Base-by-base conservation (phyloP, 208 protist genomes). In the Naegleria gruberi region DNA sequence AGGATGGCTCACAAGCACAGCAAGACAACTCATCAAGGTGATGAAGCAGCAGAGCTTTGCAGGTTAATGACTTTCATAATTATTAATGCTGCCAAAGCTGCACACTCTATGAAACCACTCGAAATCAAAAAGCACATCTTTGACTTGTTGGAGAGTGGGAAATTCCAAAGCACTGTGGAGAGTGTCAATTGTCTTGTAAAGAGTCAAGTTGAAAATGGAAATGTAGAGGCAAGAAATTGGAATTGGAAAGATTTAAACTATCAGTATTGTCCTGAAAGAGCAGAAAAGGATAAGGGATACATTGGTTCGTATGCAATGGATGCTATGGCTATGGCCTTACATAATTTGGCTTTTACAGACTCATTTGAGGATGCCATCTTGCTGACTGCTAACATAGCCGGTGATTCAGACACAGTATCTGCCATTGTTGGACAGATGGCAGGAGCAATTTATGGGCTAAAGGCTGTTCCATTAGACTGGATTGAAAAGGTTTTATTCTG, bases 361-460 rank as follows among this genome's bases (percentile, higher is more conserved):
- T 40, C 17, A 10, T 82, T 82, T 82, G 30, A 6, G 5, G 73
- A 82, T 42, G 73, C 73, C 4, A 42, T 82, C 15, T 41, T 82
- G 10, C 15, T 42, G 10, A 41, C 34, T 6, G 10, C 73, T 40
- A 82, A 82, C 37, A n/a, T 82, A 12, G 37, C 23, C 23, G 73
- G 73, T 42, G 73, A 82, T 34, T 40, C 26, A 6, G 73, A 82
- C 10, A 44, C 26, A 1, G 84, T 88, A 40, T 12, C 4, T 12
- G 23, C 84, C 43, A 30, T 88, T 19, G 23, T n/a, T 7, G 84
- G 84, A 34, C 84, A 88, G 34, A 57, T 88, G 3, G 84, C 84
- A 37, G 84, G 84, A 57, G 84, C 84, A 12, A 88, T 88, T 12
- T 88, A 88, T 40, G 84, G 84, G 0, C 34, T 88, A 41, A 19